These are phyloP conservation scores for Claviceps sp. DNA, from an alignment of 2,329 filamentous ascomycete species.

Conservation along the genomic window DNA sequence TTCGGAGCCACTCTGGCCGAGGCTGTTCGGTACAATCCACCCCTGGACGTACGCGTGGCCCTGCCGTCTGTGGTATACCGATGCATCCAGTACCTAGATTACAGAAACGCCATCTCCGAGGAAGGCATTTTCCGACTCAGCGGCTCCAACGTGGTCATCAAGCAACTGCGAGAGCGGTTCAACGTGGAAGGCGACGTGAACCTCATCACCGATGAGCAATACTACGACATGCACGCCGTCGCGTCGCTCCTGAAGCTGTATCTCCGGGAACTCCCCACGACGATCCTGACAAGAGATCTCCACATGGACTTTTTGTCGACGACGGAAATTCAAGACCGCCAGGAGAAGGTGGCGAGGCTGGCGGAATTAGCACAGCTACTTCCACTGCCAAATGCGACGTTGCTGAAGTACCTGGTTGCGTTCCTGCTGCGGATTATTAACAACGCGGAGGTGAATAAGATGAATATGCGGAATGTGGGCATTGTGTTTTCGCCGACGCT, in stretches of 20 bases:
- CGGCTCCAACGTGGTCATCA: conserved; percentile 93
- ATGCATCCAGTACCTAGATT: conserved; percentile 83
- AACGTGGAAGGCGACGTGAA: conserved; percentile 88
- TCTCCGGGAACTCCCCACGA: conserved; percentile 78
- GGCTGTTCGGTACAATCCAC: conserved; percentile 69
- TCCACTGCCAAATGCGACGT: conserved; percentile 64
- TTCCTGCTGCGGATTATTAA: conserved; percentile 90
- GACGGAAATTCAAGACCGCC: conserved; percentile 61
- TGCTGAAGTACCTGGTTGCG: conserved; percentile 72
- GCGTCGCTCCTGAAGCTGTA: conserved; percentile 91
- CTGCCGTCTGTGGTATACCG: conserved; percentile 89
- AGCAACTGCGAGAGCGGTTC: conserved; percentile 79
- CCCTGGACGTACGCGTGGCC: conserved; percentile 56
- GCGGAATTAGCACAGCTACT: conserved; percentile 68
- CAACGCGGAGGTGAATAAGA: conserved; percentile 84
- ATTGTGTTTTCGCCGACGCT: conserved; percentile 97
- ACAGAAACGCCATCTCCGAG: conserved; percentile 67
- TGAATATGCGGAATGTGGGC: conserved; percentile 94
- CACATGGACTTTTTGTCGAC: conserved; percentile 79
- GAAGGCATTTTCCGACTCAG: conserved; percentile 95
- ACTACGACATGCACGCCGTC: conserved; percentile 91
- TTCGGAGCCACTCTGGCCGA: conserved; percentile 81
- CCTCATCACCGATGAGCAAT: conserved; percentile 66
- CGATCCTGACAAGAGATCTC: conserved; percentile 79
- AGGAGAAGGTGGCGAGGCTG: conserved; percentile 64